These are phyloP conservation scores for Lunularia cruciata DNA, from an alignment of 225 moss, liverwort and hornwort genomes.

Conservation along the genomic window DNA sequence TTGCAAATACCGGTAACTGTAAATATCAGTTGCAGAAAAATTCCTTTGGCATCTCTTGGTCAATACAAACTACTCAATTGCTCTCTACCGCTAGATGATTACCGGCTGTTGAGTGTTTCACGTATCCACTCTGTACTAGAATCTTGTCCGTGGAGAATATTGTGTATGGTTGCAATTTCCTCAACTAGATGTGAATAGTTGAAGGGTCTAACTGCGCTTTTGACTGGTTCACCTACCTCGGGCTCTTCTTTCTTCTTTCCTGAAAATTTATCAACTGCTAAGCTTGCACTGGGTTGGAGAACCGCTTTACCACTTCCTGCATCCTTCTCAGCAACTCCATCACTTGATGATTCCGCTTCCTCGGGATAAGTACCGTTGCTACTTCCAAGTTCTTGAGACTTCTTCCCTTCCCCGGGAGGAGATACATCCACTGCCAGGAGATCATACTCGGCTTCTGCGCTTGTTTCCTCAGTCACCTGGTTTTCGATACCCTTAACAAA, in stretches of 20 bases:
- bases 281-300: not conserved
- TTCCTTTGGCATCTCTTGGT: too few relatives aligned
- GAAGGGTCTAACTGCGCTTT: slow-evolving; percentile 67
- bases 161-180: slow-evolving; percentile 56
- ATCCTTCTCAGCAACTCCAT: not conserved
- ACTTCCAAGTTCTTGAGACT: slow-evolving; percentile 27
- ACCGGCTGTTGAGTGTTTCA: slow-evolving; percentile 4
- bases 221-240: slow-evolving; percentile 23
- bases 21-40: too few relatives aligned
- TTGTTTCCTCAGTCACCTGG: slow-evolving; percentile 25
- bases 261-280: not conserved
- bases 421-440: slow-evolving; percentile 6
- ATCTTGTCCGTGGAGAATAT: slow-evolving; percentile 23
- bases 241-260: slow-evolving; percentile 9
- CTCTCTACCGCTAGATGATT: not conserved
- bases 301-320: not conserved
- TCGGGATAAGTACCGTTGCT: slow-evolving; percentile 31
- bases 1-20: too few relatives aligned
- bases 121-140: slow-evolving; percentile 12
- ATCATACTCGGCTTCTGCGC: not conserved
- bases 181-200: slow-evolving; percentile 65
- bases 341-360: slow-evolving; percentile 20
- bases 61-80: too few relatives aligned
- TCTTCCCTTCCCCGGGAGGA: slow-evolving; percentile 19
- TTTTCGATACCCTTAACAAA: slow-evolving; percentile 12